Evolutionary conservation across 305 asterid genomes (phyloP), one percentile per base, ranked within the genome.

Genomic region (Fraxinus nigra): DNA sequence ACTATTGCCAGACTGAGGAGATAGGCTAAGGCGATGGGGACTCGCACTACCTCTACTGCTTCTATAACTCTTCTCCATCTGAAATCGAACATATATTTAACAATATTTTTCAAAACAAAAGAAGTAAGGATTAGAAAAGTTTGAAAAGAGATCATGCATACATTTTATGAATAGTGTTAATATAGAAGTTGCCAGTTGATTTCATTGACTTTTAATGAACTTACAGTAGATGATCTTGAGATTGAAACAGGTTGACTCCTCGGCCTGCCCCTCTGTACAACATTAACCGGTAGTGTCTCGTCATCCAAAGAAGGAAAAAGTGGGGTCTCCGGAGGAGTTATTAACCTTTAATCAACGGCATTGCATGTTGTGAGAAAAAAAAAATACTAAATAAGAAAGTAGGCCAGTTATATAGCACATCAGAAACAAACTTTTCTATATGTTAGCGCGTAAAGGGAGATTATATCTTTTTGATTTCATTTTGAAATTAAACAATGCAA

Each of bases 251-350:
- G 94, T 85, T 95, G 98, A 84, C 94, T 93, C 89, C 95, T 89
- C 75, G 98, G 97, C 86, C 98, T 90, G 83, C 98, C 98, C 89
- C 97, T 90, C 63, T 87, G 90, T 80, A 89, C 89, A 79, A 82
- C 89, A 85, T 85, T 89, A 85, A 79, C 77, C 72, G 87, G 82
- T 1, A 88, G 93, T 77, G 83, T 81, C 87, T 92, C 97, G 67
- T 95, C 98, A 84, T 97, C 99, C 92, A 97, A 85, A 63, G 97
- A 93, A 80, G 93, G 81, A 85, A 97, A 97, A 32, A 97, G 97
- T 79, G 99, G 99, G 77, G 98, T 97, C 72, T 95, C 99, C 1
- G 99, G 99, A 78, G 99, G 99, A 69, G 99, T 97, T 86, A 95
- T 88, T 87, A 97, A 89, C 99, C 99, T 97, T 81, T 38, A 84